These are phyloP conservation scores for Ustilago tritici DNA, from an alignment of 1,284 basidiomycete genomes.

Conservation along the genomic window DNA sequence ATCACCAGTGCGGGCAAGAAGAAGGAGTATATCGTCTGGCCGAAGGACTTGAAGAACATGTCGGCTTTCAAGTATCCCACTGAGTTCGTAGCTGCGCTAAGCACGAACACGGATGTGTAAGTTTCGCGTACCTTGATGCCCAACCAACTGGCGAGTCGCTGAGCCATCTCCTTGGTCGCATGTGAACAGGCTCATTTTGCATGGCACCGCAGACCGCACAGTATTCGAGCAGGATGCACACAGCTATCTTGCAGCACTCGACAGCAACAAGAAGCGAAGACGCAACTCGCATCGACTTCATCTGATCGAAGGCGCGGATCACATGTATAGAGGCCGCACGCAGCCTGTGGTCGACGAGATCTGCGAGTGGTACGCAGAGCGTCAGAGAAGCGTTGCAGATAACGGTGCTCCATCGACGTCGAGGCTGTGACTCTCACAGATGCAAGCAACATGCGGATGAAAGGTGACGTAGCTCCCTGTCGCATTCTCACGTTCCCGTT, in stretches of 20 bases:
- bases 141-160: not conserved
- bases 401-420: constrained; percentile 2
- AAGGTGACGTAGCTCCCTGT: no score
- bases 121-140: not conserved
- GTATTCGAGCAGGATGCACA: constrained; percentile 42
- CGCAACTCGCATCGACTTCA: constrained; percentile 37
- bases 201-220: constrained; percentile 46
- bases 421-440: constrained; percentile 13
- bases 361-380: constrained; percentile 29
- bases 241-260: constrained; percentile 33
- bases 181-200: constrained; percentile 33
- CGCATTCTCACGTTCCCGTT: no score
- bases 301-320: constrained; percentile 52
- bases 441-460: not conserved
- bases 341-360: constrained; percentile 27
- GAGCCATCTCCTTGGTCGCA: not conserved
- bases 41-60: constrained; percentile 40
- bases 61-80: constrained; percentile 21
- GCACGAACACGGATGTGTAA: constrained; percentile 33
- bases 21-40: constrained; percentile 34
- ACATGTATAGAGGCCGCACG: constrained; percentile 39
- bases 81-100: constrained; percentile 19
- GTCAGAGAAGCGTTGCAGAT: not conserved
- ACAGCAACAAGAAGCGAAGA: constrained; percentile 9
- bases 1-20: constrained; percentile 51